Conservation (phyloP, 1,284 basidiomycete species). For the Erythrobasidium hasegawianum region DNA sequence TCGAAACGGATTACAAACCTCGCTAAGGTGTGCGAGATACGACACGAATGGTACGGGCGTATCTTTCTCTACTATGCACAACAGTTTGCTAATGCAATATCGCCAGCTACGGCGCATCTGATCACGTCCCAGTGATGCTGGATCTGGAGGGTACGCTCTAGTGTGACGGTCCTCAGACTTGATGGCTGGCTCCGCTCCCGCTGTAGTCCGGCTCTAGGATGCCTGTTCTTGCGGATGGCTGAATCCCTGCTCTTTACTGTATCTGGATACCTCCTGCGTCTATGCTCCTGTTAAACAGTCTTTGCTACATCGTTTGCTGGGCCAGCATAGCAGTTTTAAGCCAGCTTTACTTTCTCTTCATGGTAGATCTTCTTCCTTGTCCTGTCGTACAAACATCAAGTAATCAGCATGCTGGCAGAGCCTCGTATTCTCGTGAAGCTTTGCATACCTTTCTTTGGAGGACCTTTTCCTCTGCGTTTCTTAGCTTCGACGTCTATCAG, state of each 20-base stretch:
- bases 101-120: constrained; percentile 39
- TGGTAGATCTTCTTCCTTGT: constrained; percentile 26
- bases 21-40: constrained; percentile 43
- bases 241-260: too few species aligned
- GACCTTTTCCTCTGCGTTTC: constrained; percentile 33
- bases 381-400: constrained; percentile 2
- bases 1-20: constrained; percentile 39
- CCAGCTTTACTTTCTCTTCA: constrained; percentile 23
- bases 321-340: neutral
- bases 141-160: constrained; percentile 43
- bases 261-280: too few species aligned
- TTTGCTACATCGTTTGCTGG: neutral
- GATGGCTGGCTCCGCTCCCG: too few species aligned
- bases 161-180: neutral
- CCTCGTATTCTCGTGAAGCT: too few species aligned
- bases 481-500: constrained; percentile 17
- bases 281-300: neutral
- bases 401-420: too few species aligned
- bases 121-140: constrained; percentile 42
- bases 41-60: constrained; percentile 41
- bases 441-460: constrained; percentile 24
- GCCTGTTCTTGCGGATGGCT: too few species aligned
- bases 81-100: neutral
- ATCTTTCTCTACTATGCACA: neutral
- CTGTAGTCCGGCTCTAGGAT: too few species aligned